These are phyloP conservation scores for Plenodomus tracheiphilus DNA, from an alignment of 2,329 filamentous ascomycete genomes.

Conservation along the genomic window DNA sequence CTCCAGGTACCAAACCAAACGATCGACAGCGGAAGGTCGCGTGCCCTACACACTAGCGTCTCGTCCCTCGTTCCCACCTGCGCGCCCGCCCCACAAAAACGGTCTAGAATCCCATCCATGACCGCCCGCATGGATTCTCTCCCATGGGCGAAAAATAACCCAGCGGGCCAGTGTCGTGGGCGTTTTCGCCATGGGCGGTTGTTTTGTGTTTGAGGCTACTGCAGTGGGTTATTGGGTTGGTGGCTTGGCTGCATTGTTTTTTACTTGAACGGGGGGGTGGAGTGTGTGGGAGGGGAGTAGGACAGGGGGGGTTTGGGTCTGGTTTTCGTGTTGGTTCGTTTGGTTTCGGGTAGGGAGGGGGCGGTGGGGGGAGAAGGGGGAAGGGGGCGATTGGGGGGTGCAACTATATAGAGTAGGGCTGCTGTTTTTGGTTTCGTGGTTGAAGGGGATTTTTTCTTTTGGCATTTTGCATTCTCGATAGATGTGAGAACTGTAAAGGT, in stretches of 20 bases:
- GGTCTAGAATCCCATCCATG: too few species aligned
- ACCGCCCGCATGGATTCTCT: too few species aligned
- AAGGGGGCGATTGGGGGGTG: background rate
- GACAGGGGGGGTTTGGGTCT: background rate
- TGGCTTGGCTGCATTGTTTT: too few species aligned
- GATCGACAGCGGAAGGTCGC: too few species aligned
- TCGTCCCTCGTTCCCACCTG: too few species aligned
- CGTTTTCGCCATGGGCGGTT: too few species aligned
- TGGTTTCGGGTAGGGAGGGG: background rate
- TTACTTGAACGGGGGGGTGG: too few species aligned
- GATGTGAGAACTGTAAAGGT: background rate
- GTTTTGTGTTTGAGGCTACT: background rate
- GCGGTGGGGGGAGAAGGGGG: background rate
- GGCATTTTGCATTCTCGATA: background rate
- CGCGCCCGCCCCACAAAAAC: too few species aligned
- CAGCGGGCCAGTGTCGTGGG: too few species aligned
- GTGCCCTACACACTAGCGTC: too few species aligned
- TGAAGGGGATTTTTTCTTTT: background rate
- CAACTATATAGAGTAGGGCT: background rate
- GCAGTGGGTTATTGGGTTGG: background rate
- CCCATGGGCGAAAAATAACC: too few species aligned
- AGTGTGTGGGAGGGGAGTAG: background rate
- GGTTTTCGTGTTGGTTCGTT: background rate
- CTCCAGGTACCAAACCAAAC: too few species aligned
- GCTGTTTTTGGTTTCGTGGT: background rate